Percentiles rank a stretch among this genome's conserved stretches.
These are phyloP conservation scores for Cutaneotrichosporon cutaneum DNA, from an alignment of 1,284 basidiomycete genomes.

Conservation along the genomic window DNA sequence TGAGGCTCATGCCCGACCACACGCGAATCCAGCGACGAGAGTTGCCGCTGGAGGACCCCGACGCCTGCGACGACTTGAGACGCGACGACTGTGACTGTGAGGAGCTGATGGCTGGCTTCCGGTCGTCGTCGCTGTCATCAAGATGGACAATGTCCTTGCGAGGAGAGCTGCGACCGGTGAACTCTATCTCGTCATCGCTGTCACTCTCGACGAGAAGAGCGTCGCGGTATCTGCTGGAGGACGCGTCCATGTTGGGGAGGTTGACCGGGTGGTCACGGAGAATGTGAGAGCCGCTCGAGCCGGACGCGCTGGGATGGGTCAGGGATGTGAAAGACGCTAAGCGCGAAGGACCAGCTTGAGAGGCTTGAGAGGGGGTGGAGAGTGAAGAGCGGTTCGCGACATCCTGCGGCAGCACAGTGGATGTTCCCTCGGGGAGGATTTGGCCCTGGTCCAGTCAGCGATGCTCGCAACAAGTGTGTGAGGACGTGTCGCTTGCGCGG, in stretches of 20 bases:
- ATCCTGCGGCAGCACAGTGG: neutral
- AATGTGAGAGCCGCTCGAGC: neutral
- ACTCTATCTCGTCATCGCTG: constrained; percentile 18
- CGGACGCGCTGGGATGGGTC: neutral
- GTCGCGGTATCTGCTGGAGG: neutral
- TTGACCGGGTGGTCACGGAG: constrained; percentile 3
- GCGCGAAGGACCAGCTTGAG: constrained; percentile 5
- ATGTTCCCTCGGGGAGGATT: neutral
- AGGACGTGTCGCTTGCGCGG: neutral
- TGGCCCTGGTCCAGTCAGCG: neutral
- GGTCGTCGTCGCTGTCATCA: constrained; percentile 10
- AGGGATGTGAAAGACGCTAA: neutral
- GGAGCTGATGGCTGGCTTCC: neutral
- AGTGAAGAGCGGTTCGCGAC: neutral
- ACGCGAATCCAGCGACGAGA: constrained; percentile 2
- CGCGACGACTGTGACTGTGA: neutral
- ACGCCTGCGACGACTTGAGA: neutral
- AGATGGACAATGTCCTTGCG: constrained; percentile 6
- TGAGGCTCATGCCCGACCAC: constrained; percentile 12
- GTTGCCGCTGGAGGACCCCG: neutral
- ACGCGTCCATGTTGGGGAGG: neutral
- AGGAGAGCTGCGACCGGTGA: constrained; percentile 6
- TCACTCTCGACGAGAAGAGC: constrained; percentile 8
- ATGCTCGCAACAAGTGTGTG: neutral
- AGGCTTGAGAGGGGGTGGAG: neutral